Base-by-base conservation (phyloP, 225 moss, liverwort and hornwort species). In the Antitrichia curtipendula region DNA sequence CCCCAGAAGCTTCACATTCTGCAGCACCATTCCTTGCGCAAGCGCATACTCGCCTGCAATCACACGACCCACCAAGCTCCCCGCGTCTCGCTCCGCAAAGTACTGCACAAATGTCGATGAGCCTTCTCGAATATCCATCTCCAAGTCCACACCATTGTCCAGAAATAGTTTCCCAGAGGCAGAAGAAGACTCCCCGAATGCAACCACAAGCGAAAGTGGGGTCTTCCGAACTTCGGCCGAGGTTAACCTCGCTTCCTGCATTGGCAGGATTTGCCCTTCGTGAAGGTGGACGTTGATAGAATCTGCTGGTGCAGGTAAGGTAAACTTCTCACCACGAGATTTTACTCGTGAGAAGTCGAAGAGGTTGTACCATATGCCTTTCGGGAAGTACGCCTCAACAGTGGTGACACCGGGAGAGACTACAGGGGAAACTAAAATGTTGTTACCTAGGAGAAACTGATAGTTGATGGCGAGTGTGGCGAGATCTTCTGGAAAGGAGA, bases 361-460 rank as follows among this genome's bases (percentile, higher is more conserved):
- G 36, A 96, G 65, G 45, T 97, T 97, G 84, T 96, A 95, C 96
- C 96, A 97, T 7, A 87, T 85, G 22, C 97, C 95, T 52, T 85
- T 89, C 6, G 97, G 96, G 70, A 96, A 91, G 88, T 97, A 97
- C 1, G 96, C 97, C 8, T 84, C 56, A 60, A 97, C 92, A 16
- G 87, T 64, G 54, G 89, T 94, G n/a, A 79, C 90, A 4, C 93
- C 93, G 4, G 92, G 63, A 13, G 66, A 41, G 21, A 97, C 78
- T 6, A 96, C 95, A 1, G 95, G 97, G 2, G 97, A 97, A 8
- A 97, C 92, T 50, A 97, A 68, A 47, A 97, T 87, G 36, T 80
- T 87, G 9, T 82, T 93, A 14, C 97, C 97, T 0, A 96, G 84
- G 10, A 97, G 90, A 49, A 95, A 95, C 75, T 97, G 97, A 41